Conservation (phyloP, 108 stramenopile species). For the Chaetoceros muelleri region DNA sequence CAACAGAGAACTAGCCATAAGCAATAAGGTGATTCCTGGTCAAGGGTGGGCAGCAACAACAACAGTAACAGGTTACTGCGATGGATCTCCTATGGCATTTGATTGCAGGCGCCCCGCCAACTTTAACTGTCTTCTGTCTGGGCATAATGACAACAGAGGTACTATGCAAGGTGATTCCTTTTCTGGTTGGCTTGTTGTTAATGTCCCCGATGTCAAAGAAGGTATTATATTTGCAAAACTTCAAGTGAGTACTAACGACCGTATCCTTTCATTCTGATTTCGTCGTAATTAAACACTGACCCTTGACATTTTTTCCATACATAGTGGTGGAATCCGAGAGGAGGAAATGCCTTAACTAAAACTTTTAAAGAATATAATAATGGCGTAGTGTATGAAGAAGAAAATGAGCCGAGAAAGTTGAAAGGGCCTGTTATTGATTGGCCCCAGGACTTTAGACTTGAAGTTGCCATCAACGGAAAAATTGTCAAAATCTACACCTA, state of each 20-base stretch:
- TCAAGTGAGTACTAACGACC: too few relatives aligned
- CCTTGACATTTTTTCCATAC: too few relatives aligned
- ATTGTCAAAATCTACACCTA: background rate
- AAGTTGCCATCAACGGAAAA: slow-evolving; percentile 1
- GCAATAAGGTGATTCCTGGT: slow-evolving; percentile 13
- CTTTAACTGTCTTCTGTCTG: slow-evolving; percentile 16
- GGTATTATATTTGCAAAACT: slow-evolving; percentile 26
- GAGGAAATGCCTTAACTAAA: background rate
- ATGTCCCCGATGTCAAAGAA: slow-evolving; percentile 22
- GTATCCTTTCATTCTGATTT: too few relatives aligned
- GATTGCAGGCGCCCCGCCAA: slow-evolving; percentile 10
- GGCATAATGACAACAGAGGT: slow-evolving; percentile 23
- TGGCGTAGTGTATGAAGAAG: background rate
- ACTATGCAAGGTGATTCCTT: slow-evolving; percentile 16
- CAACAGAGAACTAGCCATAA: background rate
- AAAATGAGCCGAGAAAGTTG: background rate
- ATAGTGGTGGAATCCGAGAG: background rate
- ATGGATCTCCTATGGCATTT: slow-evolving; percentile 23
- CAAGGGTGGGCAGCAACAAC: slow-evolving; percentile 21
- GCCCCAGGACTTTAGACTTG: background rate
- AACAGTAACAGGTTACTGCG: slow-evolving; percentile 19
- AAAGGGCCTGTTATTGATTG: background rate
- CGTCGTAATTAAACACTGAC: too few relatives aligned
- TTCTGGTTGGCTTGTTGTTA: slow-evolving; percentile 26
- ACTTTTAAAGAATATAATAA: background rate